Evolutionary conservation across 176 grass and related monocot species (phyloP).

Genomic region (Eremochloa ophiuroides): DNA sequence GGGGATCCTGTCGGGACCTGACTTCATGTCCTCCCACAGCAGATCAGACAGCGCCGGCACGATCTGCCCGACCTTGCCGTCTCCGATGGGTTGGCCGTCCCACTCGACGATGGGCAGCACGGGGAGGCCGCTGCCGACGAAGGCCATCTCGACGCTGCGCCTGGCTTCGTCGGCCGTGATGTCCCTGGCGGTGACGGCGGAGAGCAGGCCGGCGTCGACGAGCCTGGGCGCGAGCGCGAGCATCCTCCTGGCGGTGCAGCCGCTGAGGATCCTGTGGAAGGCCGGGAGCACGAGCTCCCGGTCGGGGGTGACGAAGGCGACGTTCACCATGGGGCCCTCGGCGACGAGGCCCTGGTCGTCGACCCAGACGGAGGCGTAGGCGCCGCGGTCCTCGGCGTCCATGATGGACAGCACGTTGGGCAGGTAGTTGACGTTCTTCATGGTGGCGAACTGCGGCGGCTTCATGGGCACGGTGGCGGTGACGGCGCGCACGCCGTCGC

Average conservation of each 20-base stretch:
- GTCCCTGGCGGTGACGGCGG: conserved; percentile 14
- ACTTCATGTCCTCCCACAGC: conserved; percentile 90
- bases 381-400: conserved; percentile 77
- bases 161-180: conserved; percentile 52
- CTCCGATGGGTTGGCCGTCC: conserved; percentile 70
- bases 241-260: conserved; percentile 70
- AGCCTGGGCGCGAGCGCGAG: conserved; percentile 61
- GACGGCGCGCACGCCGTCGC: conserved; percentile 59
- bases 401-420: conserved; percentile 85
- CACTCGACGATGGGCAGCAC: conserved; percentile 67
- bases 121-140: conserved; percentile 73
- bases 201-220: conserved; percentile 40
- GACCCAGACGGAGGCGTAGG: conserved; percentile 72
- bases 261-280: conserved; percentile 72
- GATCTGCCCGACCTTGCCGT: conserved; percentile 71
- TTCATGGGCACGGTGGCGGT: conserved; percentile 91
- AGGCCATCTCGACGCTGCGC: conserved; percentile 65
- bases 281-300: conserved; percentile 56
- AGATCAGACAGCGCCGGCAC: conserved; percentile 72
- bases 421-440: conserved; percentile 94
- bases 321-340: conserved; percentile 84
- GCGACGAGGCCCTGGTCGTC: conserved; percentile 59
- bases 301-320: conserved; percentile 58
- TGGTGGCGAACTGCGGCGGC: conserved; percentile 69
- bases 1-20: conserved; percentile 54